Conservation (phyloP, 495 filamentous ascomycete species). For the Aspergillus panamensis region DNA sequence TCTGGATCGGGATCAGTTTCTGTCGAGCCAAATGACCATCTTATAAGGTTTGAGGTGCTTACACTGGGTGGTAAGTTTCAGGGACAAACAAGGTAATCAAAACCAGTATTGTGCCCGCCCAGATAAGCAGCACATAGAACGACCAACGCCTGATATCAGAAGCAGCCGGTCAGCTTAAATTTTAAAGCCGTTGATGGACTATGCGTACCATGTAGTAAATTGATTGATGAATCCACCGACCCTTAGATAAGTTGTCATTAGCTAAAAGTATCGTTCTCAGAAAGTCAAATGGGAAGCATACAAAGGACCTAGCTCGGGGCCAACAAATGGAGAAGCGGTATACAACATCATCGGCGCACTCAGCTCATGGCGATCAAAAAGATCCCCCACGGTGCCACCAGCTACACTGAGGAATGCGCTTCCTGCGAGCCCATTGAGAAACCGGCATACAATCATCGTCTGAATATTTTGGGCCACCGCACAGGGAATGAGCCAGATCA, state of each 20-base stretch:
- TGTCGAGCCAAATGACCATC: too few species aligned
- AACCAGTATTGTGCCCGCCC: constrained; percentile 60
- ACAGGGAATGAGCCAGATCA: constrained; percentile 84
- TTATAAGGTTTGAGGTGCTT: constrained; percentile 15
- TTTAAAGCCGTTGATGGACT: not conserved
- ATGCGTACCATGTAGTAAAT: constrained; percentile 62
- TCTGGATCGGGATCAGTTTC: constrained; percentile 30
- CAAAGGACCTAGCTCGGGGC: constrained; percentile 50
- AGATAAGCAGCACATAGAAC: constrained; percentile 84
- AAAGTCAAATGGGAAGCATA: constrained; percentile 44
- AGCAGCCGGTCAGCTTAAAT: constrained; percentile 14
- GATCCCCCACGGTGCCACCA: constrained; percentile 86
- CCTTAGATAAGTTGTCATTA: constrained; percentile 25
- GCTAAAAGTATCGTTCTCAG: not conserved
- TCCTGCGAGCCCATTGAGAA: constrained; percentile 81
- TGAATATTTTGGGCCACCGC: constrained; percentile 80
- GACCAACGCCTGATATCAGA: constrained; percentile 63
- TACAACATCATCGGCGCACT: constrained; percentile 79
- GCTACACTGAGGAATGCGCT: constrained; percentile 87
- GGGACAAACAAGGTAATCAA: constrained; percentile 72
- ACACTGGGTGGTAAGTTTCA: constrained; percentile 83
- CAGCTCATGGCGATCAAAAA: constrained; percentile 75
- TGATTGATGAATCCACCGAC: constrained; percentile 74
- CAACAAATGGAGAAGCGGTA: constrained; percentile 71
- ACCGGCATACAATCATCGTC: constrained; percentile 79